Evolutionary conservation across 106 monocot genomes (phyloP).

Genomic region (Platanthera zijinensis): DNA sequence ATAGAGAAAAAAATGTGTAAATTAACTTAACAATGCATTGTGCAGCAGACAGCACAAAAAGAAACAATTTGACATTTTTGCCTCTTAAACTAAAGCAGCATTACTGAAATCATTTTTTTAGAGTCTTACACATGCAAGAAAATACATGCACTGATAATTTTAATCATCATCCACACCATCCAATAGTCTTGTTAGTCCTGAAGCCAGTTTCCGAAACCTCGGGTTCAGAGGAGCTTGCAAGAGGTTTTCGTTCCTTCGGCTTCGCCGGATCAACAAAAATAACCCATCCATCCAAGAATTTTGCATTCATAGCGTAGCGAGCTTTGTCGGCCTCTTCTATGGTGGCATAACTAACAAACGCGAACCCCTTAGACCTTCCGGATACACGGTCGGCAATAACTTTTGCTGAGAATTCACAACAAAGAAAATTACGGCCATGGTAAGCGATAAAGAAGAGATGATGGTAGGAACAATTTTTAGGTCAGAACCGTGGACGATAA

Average conservation of each 20-base stretch:
- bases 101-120: too few species aligned
- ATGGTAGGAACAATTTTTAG: neutral
- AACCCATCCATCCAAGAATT: constrained; percentile 93
- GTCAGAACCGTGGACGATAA: too few species aligned
- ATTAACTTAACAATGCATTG: too few species aligned
- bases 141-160: too few species aligned
- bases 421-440: neutral
- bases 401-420: constrained; percentile 40
- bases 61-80: too few species aligned
- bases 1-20: too few species aligned
- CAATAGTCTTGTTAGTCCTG: constrained; percentile 66
- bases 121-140: too few species aligned
- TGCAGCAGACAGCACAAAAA: too few species aligned
- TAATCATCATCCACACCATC: constrained; percentile 69
- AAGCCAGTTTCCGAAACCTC: constrained; percentile 28
- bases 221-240: constrained; percentile 11
- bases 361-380: constrained; percentile 91
- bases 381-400: constrained; percentile 73
- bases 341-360: constrained; percentile 59
- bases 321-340: constrained; percentile 79
- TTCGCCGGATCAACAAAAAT: constrained; percentile 95
- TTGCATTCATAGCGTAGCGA: constrained; percentile 76
- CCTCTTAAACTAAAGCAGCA: too few species aligned
- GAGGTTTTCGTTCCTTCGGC: constrained; percentile 46
- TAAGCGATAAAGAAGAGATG: neutral